These are phyloP conservation scores for Fragaria ananassa DNA, from an alignment of 306 rosid genomes.

Conservation along the genomic window DNA sequence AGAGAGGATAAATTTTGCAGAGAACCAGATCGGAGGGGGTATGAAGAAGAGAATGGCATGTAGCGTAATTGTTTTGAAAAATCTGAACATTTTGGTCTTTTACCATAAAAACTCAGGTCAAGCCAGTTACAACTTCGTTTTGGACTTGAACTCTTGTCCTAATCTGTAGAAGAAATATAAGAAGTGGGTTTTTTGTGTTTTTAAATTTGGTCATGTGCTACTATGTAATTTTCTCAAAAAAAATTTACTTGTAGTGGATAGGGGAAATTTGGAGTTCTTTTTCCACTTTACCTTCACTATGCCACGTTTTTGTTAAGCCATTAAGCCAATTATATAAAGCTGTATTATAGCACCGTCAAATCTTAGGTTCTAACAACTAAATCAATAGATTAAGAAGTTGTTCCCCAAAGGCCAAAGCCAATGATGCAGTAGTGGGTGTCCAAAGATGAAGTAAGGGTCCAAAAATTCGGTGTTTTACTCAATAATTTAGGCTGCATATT, in stretches of 20 bases:
- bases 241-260: not conserved
- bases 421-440: not conserved
- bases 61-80: too few species aligned
- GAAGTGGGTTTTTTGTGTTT: too few species aligned
- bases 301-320: not conserved
- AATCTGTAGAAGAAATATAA: too few species aligned
- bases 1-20: too few species aligned
- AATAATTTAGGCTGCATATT: not conserved
- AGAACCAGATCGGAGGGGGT: too few species aligned
- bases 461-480: not conserved
- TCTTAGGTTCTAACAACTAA: not conserved
- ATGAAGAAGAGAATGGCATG: too few species aligned
- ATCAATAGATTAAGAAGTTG: not conserved
- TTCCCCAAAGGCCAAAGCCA: not conserved
- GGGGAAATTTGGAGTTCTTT: not conserved
- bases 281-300: not conserved
- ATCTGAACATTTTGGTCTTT: too few species aligned
- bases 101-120: too few species aligned
- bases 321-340: not conserved
- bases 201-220: too few species aligned
- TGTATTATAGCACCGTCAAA: not conserved
- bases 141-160: too few species aligned
- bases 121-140: too few species aligned
- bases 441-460: not conserved
- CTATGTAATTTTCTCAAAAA: too few species aligned